phyloP scores from a whole-genome alignment of 2,329 filamentous ascomycete species.

The Exophiala spinifera region DNA sequence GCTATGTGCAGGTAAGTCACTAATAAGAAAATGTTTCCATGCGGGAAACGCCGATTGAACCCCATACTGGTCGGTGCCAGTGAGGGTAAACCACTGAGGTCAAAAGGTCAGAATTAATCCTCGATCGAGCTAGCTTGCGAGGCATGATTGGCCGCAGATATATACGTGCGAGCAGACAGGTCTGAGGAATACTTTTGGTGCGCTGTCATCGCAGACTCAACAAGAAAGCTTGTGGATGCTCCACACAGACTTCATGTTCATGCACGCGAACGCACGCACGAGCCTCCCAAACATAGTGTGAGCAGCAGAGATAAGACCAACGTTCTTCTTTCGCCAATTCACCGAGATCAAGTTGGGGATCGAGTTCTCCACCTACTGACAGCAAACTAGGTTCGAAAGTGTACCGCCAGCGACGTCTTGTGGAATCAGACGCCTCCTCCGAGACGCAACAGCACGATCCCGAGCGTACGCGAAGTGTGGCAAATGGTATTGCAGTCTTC shows the following conservation, averaged over 20 bases:
- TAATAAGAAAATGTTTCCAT: neutral
- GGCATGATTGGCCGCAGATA: neutral
- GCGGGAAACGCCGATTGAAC: neutral
- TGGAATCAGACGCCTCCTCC: neutral
- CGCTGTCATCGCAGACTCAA: neutral
- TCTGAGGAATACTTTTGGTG: neutral
- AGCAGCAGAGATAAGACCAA: neutral
- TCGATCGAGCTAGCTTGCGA: neutral
- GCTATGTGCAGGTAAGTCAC: neutral
- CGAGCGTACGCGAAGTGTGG: no score
- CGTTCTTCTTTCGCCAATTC: neutral
- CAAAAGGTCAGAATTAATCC: neutral
- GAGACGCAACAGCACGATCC: neutral
- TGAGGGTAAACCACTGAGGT: neutral
- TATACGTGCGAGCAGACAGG: neutral
- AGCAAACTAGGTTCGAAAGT: neutral
- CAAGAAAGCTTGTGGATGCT: neutral
- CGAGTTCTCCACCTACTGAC: neutral
- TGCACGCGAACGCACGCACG: neutral
- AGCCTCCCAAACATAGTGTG: neutral
- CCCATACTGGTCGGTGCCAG: no score
- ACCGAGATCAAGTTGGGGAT: neutral
- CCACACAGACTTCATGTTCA: constrained; percentile 2
- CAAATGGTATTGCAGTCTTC: no score
- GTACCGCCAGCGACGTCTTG: neutral